Conservation (phyloP, 2,329 filamentous ascomycete species). For the Cladosporium sp. region DNA sequence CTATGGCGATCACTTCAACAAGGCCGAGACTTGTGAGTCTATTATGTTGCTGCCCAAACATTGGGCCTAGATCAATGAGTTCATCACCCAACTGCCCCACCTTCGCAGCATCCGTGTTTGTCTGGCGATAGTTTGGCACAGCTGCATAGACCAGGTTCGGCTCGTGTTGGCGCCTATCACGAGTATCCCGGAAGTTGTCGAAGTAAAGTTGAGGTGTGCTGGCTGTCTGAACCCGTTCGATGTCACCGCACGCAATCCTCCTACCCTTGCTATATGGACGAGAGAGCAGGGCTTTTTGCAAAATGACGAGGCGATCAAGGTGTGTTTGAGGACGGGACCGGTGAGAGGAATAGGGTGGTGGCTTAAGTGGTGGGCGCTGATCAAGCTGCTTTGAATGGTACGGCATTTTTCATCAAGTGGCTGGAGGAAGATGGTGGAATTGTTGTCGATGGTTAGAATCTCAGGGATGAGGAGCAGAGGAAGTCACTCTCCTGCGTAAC, state of each 20-base stretch:
- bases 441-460: no score
- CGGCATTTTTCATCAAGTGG: no score
- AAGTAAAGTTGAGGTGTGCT: neutral
- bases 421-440: no score
- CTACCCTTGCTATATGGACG: neutral
- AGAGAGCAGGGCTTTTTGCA: neutral
- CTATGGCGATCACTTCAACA: neutral
- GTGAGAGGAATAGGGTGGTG: no score
- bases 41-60: no score
- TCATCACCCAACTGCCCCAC: neutral
- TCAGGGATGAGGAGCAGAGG: no score
- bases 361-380: no score
- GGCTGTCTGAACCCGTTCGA: neutral
- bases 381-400: no score
- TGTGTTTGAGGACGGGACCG: no score
- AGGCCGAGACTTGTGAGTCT: no score
- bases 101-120: neutral
- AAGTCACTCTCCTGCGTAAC: no score
- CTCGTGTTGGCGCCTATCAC: neutral
- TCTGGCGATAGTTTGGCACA: neutral
- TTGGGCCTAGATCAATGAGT: neutral
- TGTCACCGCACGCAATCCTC: neutral
- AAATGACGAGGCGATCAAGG: no score
- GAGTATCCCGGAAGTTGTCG: neutral
- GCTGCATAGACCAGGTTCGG: neutral